phyloP scores from a whole-genome alignment of 225 moss, liverwort and hornwort genomes.

The Straminergon stramineum region DNA sequence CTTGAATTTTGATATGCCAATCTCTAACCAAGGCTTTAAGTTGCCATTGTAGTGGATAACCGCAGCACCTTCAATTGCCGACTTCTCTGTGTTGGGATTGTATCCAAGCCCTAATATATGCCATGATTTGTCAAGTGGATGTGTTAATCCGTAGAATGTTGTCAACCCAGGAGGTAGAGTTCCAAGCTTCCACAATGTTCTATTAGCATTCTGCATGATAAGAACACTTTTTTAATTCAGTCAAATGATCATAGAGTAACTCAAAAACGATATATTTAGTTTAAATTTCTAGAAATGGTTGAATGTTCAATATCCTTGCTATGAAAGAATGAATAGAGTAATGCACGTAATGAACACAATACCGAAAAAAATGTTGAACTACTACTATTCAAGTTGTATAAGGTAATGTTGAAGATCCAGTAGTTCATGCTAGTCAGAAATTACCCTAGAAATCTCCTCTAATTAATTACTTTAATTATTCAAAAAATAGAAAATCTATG shows the following conservation, averaged over 20 bases:
- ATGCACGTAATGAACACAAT: neutral
- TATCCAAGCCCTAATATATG: constrained; percentile 82
- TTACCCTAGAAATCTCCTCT: neutral
- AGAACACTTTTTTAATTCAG: neutral
- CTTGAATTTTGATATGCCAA: constrained; percentile 78
- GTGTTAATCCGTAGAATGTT: constrained; percentile 66
- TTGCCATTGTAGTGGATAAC: constrained; percentile 90
- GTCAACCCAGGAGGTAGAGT: constrained; percentile 77
- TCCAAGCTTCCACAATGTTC: constrained; percentile 82
- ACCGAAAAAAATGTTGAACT: neutral
- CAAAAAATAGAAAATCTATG: neutral
- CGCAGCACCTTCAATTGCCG: constrained; percentile 58
- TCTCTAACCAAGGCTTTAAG: constrained; percentile 85
- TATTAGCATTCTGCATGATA: constrained; percentile 61
- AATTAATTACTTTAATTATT: neutral
- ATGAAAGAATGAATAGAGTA: neutral
- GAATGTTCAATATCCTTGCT: neutral
- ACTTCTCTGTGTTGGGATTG: constrained; percentile 52
- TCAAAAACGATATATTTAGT: neutral
- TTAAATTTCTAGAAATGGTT: neutral
- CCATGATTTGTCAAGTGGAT: constrained; percentile 76
- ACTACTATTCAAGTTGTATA: neutral
- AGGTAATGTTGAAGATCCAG: neutral
- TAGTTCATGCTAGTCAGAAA: neutral
- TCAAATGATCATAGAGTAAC: neutral